Conservation (phyloP, 1,139 yeast genomes). For the Petasospora rhodanensis region DNA sequence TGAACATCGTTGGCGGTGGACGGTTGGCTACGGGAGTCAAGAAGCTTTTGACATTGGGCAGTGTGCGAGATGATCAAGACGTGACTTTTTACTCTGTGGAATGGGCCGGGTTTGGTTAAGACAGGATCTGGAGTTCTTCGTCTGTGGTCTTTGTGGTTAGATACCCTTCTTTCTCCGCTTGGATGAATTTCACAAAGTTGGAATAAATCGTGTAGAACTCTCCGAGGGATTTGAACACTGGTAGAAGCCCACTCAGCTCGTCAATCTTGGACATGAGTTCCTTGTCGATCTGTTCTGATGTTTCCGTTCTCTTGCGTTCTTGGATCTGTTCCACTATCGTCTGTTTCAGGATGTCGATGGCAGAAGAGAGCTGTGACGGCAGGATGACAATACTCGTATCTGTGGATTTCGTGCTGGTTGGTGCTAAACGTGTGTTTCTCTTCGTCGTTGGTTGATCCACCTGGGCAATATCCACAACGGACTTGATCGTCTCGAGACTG, state of each 20-base stretch:
- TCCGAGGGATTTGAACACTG: slow-evolving; percentile 47
- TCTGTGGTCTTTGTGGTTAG: slow-evolving; percentile 26
- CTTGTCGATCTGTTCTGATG: slow-evolving; percentile 26
- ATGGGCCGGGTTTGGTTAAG: slow-evolving; percentile 77
- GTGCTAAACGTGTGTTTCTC: slow-evolving; percentile 15
- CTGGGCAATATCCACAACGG: slow-evolving; percentile 29
- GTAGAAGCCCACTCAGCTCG: slow-evolving; percentile 42
- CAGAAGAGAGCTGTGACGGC: slow-evolving; percentile 34
- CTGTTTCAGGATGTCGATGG: slow-evolving; percentile 39
- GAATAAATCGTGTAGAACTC: slow-evolving; percentile 45
- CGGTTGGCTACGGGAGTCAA: slow-evolving; percentile 90
- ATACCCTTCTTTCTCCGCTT: slow-evolving; percentile 33
- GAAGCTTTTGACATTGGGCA: slow-evolving; percentile 73
- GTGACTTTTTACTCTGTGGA: slow-evolving; percentile 56
- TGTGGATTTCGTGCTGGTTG: slow-evolving; percentile 14
- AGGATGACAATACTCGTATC: slow-evolving; percentile 21
- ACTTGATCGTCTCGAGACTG: slow-evolving; percentile 40
- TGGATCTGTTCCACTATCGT: slow-evolving; percentile 38
- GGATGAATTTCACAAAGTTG: slow-evolving; percentile 37
- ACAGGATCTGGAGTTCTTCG: no score
- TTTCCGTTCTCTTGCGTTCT: slow-evolving; percentile 26
- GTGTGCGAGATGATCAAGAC: slow-evolving; percentile 25
- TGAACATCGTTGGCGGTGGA: slow-evolving; percentile 74
- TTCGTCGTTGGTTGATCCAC: slow-evolving; percentile 1
- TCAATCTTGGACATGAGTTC: slow-evolving; percentile 37